Evolutionary conservation across 1,284 basidiomycete species (phyloP).

Genomic region (Vanrija sp.): DNA sequence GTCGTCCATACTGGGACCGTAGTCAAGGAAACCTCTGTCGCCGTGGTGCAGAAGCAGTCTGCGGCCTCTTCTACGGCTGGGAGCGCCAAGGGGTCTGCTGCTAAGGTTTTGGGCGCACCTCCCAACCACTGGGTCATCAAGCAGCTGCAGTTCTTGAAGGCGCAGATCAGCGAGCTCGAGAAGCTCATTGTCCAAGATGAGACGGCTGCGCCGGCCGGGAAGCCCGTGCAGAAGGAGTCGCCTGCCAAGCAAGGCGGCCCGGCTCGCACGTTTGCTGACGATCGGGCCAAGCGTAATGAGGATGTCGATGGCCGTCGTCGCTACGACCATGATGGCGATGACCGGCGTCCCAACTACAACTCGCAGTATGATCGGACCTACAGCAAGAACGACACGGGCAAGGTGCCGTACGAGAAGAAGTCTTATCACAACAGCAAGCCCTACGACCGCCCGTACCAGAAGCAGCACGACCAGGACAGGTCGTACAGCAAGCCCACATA

Average conservation of each 20-base stretch:
- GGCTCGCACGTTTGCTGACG: too few species aligned
- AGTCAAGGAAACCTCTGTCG: not conserved
- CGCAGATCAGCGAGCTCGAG: constrained; percentile 14
- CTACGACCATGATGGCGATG: too few species aligned
- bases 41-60: not conserved
- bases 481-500: not conserved
- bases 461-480: not conserved
- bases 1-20: not conserved
- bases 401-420: not conserved
- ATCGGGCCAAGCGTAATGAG: too few species aligned
- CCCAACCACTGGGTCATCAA: constrained; percentile 6
- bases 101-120: not conserved
- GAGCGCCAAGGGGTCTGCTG: not conserved
- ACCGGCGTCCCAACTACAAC: not conserved
- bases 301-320: too few species aligned
- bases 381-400: not conserved
- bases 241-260: not conserved
- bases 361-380: not conserved
- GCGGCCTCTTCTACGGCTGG: not conserved
- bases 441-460: not conserved
- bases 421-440: not conserved
- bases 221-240: not conserved
- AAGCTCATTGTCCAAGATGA: constrained; percentile 5
- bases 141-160: constrained; percentile 12
- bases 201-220: not conserved